Base-by-base conservation (phyloP, 257 asterid genomes). In the Scutellaria galericulata region DNA sequence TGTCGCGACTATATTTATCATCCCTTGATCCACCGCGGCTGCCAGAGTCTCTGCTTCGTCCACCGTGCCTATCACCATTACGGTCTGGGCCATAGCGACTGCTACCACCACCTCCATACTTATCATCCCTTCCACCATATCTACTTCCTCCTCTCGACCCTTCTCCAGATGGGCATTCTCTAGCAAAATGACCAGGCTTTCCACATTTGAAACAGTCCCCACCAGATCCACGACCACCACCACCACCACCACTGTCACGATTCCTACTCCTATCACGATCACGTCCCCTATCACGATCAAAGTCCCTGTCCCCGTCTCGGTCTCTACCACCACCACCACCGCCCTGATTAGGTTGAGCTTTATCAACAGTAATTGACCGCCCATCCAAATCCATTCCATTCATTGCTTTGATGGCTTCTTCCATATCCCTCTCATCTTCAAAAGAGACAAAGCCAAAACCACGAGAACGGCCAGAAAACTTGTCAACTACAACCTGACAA, bases 181-280 rank as follows among this genome's bases (percentile, higher is more conserved):
- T 83, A 59, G 96, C 97, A 75, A 92, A 94, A 79, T 91, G 99
- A 11, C 97, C 99, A 5, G 98, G 99, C 77, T 94, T 94, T 55
- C 98, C 98, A 82, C 99, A 91, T 68, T 83, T 92, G 74, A 77
- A 94, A 77, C 98, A 94, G 55, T 92, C 99, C 37, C 98, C 97
- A 47, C 96, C 92, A 8, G 93, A 84, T 40, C 96, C 96, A 44
- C 93, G 88, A 7, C 91, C 95, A 53, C 96, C 91, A 20, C 90
- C 93, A 20, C 90, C 93, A 63, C 95, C 90, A 41, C 90, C 95
- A 47, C 76, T 71, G 75, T 77, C 88, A 39, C 88, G 79, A 44
- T 74, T 71, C 76, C 87, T 75, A 27, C 83, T 82, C 67, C 86
- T 74, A 77, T 78, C 83, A 67, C 88, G 88, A 40, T 81, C 93